Evolutionary conservation across 441 rosid genomes (phyloP).

Genomic region (Populus hybrid): DNA sequence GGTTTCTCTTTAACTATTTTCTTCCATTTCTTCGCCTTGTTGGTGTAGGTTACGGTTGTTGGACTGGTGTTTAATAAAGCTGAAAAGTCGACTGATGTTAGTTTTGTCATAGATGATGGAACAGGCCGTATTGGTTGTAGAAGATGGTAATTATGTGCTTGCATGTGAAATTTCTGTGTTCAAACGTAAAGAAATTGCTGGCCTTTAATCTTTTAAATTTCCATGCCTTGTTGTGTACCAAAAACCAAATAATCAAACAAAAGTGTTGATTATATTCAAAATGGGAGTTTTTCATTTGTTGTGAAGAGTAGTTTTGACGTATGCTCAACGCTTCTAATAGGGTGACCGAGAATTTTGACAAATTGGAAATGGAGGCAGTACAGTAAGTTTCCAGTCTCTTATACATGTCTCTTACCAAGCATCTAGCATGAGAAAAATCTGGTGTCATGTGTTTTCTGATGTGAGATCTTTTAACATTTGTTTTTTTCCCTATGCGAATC

Average conservation of each 20-base stretch:
- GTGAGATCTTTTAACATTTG: background rate
- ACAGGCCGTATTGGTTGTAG: conserved; percentile 72
- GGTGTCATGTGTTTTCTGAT: background rate
- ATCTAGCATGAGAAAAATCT: background rate
- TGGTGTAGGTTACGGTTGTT: conserved; percentile 64
- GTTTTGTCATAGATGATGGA: conserved; percentile 77
- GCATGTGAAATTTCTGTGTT: background rate
- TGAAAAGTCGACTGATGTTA: conserved; percentile 60
- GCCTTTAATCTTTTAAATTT: background rate
- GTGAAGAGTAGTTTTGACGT: background rate
- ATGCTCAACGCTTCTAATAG: conserved; percentile 29
- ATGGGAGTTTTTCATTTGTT: background rate
- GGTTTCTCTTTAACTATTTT: background rate
- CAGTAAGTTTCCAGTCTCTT: conserved; percentile 37
- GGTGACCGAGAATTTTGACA: conserved; percentile 66
- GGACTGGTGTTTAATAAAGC: conserved; percentile 66
- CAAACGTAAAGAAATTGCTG: background rate
- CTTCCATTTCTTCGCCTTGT: background rate
- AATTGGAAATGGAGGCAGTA: conserved; percentile 64
- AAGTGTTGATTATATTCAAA: background rate
- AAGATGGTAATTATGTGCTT: conserved; percentile 59
- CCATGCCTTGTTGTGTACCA: background rate
- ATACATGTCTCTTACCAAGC: background rate
- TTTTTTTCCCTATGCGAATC: conserved; percentile 12
- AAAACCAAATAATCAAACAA: background rate